phyloP scores from a whole-genome alignment of 495 filamentous ascomycete species.

The Tuber melanosporum region DNA sequence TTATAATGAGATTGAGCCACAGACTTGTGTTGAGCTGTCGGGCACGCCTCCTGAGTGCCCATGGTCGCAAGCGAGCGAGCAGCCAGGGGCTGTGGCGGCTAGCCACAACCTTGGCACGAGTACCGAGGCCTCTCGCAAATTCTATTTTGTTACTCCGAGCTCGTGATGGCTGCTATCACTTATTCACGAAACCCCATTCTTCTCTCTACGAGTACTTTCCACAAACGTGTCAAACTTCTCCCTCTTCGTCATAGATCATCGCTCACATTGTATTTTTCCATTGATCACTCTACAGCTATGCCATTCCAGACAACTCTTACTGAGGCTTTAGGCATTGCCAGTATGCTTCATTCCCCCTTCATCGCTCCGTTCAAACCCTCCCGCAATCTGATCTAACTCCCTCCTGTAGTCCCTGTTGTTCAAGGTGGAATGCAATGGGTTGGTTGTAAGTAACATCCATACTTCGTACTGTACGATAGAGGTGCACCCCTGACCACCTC shows the following conservation, averaged over 20 bases:
- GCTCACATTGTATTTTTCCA: background rate
- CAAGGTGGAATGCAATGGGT: conserved; percentile 97
- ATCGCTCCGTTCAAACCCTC: conserved; percentile 3
- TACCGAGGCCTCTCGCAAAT: background rate
- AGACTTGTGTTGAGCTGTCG: too few relatives aligned
- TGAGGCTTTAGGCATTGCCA: conserved; percentile 74
- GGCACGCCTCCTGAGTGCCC: too few relatives aligned
- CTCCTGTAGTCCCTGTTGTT: conserved; percentile 71
- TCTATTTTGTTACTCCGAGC: background rate
- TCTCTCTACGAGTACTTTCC: background rate
- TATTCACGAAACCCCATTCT: background rate
- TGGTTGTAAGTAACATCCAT: conserved; percentile 22
- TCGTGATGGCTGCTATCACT: background rate
- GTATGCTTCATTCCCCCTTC: conserved; percentile 46
- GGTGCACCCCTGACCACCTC: conserved; percentile 46
- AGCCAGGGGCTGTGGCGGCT: too few relatives aligned
- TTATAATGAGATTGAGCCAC: too few relatives aligned
- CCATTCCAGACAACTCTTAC: conserved; percentile 90
- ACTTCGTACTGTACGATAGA: background rate
- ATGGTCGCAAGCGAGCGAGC: too few relatives aligned
- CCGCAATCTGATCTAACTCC: background rate
- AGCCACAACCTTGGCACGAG: too few relatives aligned
- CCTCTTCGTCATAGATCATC: background rate
- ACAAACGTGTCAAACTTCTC: background rate
- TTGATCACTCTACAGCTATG: conserved; percentile 50